phyloP scores from a whole-genome alignment of 1,284 basidiomycete genomes.

The Hemileia vastatrix region DNA sequence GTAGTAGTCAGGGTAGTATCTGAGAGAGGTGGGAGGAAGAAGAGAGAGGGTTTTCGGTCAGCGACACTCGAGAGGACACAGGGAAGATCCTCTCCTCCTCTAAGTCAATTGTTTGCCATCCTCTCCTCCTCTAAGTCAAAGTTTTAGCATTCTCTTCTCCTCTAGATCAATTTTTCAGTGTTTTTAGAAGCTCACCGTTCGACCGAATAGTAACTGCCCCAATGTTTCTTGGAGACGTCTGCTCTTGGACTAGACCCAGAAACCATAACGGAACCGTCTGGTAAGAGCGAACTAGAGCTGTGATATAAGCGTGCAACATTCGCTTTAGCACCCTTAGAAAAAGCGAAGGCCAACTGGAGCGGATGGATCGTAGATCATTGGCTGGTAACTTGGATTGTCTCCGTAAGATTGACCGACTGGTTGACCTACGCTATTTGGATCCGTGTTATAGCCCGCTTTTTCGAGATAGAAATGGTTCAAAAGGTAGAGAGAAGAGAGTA shows the following conservation, averaged over 20 bases:
- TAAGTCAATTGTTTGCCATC: too few species aligned
- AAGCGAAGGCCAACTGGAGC: constrained; percentile 30
- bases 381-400: constrained; percentile 34
- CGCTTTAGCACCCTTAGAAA: constrained; percentile 27
- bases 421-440: constrained; percentile 20
- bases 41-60: neutral
- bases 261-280: constrained; percentile 35
- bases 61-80: neutral
- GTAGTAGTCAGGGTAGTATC: too few species aligned
- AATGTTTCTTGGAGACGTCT: constrained; percentile 32
- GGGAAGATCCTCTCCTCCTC: neutral
- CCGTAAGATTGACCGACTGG: constrained; percentile 34
- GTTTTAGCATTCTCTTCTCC: too few species aligned
- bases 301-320: constrained; percentile 37
- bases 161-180: too few species aligned
- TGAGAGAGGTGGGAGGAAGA: neutral
- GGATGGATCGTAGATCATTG: constrained; percentile 33
- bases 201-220: too few species aligned
- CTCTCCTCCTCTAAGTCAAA: too few species aligned
- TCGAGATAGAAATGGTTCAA: too few species aligned
- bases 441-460: neutral
- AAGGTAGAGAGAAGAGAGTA: too few species aligned
- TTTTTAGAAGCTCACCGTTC: too few species aligned
- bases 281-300: constrained; percentile 32
- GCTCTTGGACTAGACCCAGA: constrained; percentile 36